Percentiles rank a stretch among this genome's conserved stretches.
Conservation (phyloP, 345 rosid genomes). For the Euphorbia lathyris region DNA sequence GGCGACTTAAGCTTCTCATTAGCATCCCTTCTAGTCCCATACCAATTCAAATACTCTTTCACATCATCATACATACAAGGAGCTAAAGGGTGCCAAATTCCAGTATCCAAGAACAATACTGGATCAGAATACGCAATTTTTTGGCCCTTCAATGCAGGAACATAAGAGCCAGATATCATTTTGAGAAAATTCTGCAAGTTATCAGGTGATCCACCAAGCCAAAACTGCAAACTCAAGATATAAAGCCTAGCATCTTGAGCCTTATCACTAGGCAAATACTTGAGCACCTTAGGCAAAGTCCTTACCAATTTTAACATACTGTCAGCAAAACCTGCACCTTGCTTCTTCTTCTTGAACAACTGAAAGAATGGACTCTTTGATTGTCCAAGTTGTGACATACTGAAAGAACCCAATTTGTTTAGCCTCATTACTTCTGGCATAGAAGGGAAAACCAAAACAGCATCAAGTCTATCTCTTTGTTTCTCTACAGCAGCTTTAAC, state of each 20-base stretch:
- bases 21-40: constrained; percentile 76
- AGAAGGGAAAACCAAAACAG: constrained; percentile 96
- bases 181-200: constrained; percentile 90
- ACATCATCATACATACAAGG: constrained; percentile 94
- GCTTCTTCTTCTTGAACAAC: constrained; percentile 89
- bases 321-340: constrained; percentile 92
- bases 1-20: constrained; percentile 63
- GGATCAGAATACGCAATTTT: constrained; percentile 85
- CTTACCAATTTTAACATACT: constrained; percentile 94
- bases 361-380: constrained; percentile 92
- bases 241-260: constrained; percentile 98
- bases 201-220: constrained; percentile 98
- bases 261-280: constrained; percentile 94
- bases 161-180: constrained; percentile 88
- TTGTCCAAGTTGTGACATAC: constrained; percentile 96
- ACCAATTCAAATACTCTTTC: constrained; percentile 95
- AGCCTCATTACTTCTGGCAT: constrained; percentile 99
- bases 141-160: constrained; percentile 75
- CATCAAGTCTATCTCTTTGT: constrained; percentile 89
- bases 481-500: constrained; percentile 91
- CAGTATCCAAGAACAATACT: constrained; percentile 81
- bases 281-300: constrained; percentile 92
- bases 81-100: constrained; percentile 98
- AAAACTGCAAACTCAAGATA: constrained; percentile 92
- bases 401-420: constrained; percentile 91